These are phyloP conservation scores for Chytriomyces confervae DNA, from an alignment of 192 early-diverging fungal genomes.

Conservation along the genomic window DNA sequence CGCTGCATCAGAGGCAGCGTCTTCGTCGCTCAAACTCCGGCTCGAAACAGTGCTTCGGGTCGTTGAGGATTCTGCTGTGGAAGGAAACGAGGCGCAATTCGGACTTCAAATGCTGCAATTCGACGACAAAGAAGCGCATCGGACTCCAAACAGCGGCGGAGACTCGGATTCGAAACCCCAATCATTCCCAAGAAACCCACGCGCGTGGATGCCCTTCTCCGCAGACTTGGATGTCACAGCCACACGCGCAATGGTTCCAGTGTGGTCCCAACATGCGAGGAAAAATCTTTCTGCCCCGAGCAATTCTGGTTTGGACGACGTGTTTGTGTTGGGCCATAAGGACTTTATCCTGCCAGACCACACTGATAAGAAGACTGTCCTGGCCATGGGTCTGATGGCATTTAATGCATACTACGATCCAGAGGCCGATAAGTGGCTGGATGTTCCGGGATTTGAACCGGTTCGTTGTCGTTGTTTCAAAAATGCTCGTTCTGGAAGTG, in stretches of 20 bases:
- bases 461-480: not conserved
- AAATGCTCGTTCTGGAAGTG: not conserved
- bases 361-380: constrained; percentile 72
- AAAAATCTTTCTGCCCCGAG: not conserved
- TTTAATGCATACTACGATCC: constrained; percentile 82
- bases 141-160: no score
- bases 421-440: constrained; percentile 38
- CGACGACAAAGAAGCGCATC: no score
- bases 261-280: not conserved
- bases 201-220: no score
- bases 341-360: constrained; percentile 67
- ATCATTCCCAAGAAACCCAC: no score
- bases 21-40: no score
- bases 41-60: no score
- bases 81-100: no score
- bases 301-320: not conserved
- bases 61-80: no score
- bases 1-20: no score
- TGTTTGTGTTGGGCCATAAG: constrained; percentile 8
- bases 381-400: constrained; percentile 78
- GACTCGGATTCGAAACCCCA: no score
- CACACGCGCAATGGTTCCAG: not conserved
- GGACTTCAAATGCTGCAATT: no score
- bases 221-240: no score
- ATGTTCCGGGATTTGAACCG: constrained; percentile 34